phyloP scores from a whole-genome alignment of 208 protist genomes.

The Wallacemonas sp. region DNA sequence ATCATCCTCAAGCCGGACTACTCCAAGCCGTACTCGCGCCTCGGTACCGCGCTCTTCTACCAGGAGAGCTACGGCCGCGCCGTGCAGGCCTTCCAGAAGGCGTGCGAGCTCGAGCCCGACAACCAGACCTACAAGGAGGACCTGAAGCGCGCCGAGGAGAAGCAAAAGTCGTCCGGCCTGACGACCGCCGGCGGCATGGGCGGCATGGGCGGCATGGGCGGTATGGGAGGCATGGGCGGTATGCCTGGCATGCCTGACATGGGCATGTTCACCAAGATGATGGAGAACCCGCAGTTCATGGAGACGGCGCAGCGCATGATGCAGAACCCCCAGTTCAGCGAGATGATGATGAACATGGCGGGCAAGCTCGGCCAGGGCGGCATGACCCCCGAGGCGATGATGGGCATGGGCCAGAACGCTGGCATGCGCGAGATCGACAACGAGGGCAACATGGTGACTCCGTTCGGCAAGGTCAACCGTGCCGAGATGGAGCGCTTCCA shows the following conservation, averaged over 20 bases:
- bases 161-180: constrained; percentile 43
- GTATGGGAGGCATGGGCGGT: constrained; percentile 40
- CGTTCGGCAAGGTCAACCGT: constrained; percentile 79
- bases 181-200: constrained; percentile 30
- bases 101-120: constrained; percentile 89
- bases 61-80: constrained; percentile 83
- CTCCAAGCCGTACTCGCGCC: constrained; percentile 90
- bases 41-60: constrained; percentile 91
- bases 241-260: constrained; percentile 74
- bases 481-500: constrained; percentile 70
- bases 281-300: constrained; percentile 93
- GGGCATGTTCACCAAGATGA: constrained; percentile 76
- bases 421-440: constrained; percentile 41
- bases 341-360: constrained; percentile 83
- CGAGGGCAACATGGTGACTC: constrained; percentile 71
- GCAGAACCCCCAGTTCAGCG: constrained; percentile 91
- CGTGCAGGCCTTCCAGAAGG: constrained; percentile 89
- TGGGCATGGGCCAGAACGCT: constrained; percentile 41
- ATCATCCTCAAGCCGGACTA: constrained; percentile 87
- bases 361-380: constrained; percentile 53
- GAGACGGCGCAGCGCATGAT: constrained; percentile 87
- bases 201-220: constrained; percentile 40
- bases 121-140: constrained; percentile 93
- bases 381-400: constrained; percentile 48
- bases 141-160: constrained; percentile 87